Base-by-base conservation (phyloP, 257 asterid genomes). In the Primulina eburnea region DNA sequence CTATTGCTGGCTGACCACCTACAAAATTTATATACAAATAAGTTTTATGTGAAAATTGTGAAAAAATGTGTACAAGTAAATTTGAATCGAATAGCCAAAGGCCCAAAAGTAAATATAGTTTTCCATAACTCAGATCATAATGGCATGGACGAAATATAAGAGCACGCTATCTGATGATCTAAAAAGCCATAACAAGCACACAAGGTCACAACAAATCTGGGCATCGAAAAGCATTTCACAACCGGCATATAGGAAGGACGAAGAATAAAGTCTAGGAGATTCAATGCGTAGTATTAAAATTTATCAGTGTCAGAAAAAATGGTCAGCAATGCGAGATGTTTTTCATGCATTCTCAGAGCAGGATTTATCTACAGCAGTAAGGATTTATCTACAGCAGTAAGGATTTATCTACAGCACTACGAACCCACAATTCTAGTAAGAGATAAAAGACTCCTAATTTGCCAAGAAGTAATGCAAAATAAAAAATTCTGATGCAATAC, bases 1-100 rank as follows among this genome's bases (percentile, higher is more conserved):
- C 61, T 78, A 70, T 82, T 70, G 68, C 82, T 82, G 71, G 88
- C 90, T n/a, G 90, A 75, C 99, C 92, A 94, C 87, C 99, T 91
- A 71, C 55, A 71, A 50, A 59, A 65, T 65, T 72, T 50, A 80
- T 3, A 60, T 73, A 53, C 16, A 30, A 68, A 72, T 58, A 28
- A 69, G 62, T 59, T 35, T 17, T 60, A 33, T 65, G 70, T 68
- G 64, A 74, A 64, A 72, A 61, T 47, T 65, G 62, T 40, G 65
- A 14, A 1, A 65, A 38, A 43, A 12, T 37, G 56, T 32, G 18
- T 18, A 29, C 60, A 71, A 52, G 21, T 29, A n/a, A 56, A 50
- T 32, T 29, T n/a, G 52, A 63, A 37, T 58, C 68, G 58, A 38
- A 17, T 56, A 56, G 24, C 61, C 47, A 28, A 69, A 63, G 11